A percentile compares a stretch with the other conserved stretches of the same genome.
These are phyloP conservation scores for Coemansia sp. DNA, from an alignment of 192 early-diverging fungal species.

Conservation along the genomic window DNA sequence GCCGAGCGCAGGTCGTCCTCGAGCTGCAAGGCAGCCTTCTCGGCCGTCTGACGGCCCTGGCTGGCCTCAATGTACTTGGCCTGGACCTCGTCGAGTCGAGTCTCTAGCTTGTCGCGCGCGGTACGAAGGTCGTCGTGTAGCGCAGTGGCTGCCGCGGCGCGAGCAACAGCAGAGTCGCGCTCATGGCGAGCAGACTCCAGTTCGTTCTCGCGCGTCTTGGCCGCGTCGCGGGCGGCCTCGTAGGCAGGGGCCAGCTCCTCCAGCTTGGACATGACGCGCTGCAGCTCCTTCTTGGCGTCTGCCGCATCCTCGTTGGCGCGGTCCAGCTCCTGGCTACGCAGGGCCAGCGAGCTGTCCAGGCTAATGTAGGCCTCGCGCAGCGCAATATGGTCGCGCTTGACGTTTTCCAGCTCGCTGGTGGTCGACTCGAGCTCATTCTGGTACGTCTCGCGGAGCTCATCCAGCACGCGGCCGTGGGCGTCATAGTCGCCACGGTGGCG, in stretches of 20 bases:
- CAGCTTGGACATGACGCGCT: constrained; percentile 65
- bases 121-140: constrained; percentile 61
- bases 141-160: constrained; percentile 57
- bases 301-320: constrained; percentile 61
- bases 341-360: constrained; percentile 62
- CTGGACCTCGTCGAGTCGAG: constrained; percentile 64
- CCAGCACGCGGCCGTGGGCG: constrained; percentile 64
- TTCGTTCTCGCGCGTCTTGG: constrained; percentile 54
- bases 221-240: constrained; percentile 46
- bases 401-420: constrained; percentile 71
- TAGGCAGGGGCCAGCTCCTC: constrained; percentile 50
- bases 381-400: constrained; percentile 56
- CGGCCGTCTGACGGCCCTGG: constrained; percentile 63
- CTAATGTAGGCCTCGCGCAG: constrained; percentile 68
- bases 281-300: constrained; percentile 75
- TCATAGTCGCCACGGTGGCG: constrained; percentile 70
- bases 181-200: constrained; percentile 62
- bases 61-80: constrained; percentile 57
- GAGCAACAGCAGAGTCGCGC: constrained; percentile 46
- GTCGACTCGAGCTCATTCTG: constrained; percentile 79
- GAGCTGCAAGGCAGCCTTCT: constrained; percentile 60
- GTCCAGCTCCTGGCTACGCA: constrained; percentile 64
- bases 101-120: constrained; percentile 65
- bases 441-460: constrained; percentile 73
- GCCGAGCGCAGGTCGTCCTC: constrained; percentile 71